These are phyloP conservation scores for Linaria vulgaris DNA, from an alignment of 257 asterid genomes.

Conservation along the genomic window DNA sequence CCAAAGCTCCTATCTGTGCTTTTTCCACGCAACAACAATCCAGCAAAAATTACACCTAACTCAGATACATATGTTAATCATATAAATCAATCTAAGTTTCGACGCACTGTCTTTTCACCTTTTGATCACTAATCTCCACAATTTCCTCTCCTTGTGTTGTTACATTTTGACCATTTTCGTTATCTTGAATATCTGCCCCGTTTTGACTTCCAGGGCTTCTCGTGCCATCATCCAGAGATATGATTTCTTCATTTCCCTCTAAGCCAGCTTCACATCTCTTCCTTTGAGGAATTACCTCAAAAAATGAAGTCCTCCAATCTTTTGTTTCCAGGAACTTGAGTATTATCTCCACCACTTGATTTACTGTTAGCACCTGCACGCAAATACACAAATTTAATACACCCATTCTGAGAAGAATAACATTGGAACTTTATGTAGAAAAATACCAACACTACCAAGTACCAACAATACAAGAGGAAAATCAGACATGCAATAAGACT, in stretches of 20 bases:
- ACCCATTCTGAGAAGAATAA: too few species aligned
- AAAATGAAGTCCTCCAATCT: constrained; percentile 85
- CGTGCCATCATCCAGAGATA: constrained; percentile 29
- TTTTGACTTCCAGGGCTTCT: constrained; percentile 24
- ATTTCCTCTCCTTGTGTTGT: constrained; percentile 21
- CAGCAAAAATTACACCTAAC: too few species aligned
- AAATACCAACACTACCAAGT: too few species aligned
- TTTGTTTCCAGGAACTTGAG: constrained; percentile 74
- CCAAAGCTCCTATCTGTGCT: too few species aligned
- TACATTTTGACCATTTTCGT: constrained; percentile 15
- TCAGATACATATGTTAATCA: too few species aligned
- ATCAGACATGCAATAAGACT: too few species aligned
- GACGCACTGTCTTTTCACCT: constrained; percentile 62
- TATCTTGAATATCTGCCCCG: constrained; percentile 8
- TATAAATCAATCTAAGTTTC: constrained; percentile 18
- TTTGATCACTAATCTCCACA: constrained; percentile 33
- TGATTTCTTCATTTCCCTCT: constrained; percentile 9
- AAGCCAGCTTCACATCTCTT: constrained; percentile 62
- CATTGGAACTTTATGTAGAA: too few species aligned
- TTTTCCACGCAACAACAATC: too few species aligned
- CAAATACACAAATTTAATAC: constrained; percentile 10
- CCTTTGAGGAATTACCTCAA: constrained; percentile 84
- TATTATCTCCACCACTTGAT: constrained; percentile 89
- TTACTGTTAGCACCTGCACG: constrained; percentile 86
- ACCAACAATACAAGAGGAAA: too few species aligned